These are phyloP conservation scores for Zygoascus hellenicus DNA, from an alignment of 1,139 yeast genomes.

Conservation along the genomic window DNA sequence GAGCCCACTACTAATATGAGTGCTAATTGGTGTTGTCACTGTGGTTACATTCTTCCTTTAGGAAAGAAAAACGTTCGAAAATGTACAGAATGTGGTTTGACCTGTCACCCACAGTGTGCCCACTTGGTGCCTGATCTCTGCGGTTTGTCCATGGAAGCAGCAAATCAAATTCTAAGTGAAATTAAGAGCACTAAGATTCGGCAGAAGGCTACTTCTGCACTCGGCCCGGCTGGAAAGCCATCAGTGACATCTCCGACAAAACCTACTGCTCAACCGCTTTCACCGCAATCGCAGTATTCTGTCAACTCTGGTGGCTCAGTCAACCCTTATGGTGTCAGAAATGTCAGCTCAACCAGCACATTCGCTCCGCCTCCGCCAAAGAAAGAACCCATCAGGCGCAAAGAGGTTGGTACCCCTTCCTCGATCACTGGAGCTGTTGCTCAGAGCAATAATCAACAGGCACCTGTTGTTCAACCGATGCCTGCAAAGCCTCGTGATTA, in stretches of 20 bases:
- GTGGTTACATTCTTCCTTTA: conserved; percentile 94
- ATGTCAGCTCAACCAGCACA: conserved; percentile 6
- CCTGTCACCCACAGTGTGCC: conserved; percentile 90
- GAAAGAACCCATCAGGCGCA: conserved; percentile 30
- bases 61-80: conserved; percentile 92
- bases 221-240: conserved; percentile 1
- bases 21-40: conserved; percentile 98
- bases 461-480: neutral
- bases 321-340: conserved; percentile 12
- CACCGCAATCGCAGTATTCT: conserved; percentile 10
- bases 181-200: conserved; percentile 70
- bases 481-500: conserved; percentile 2
- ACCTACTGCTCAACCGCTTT: conserved; percentile 10
- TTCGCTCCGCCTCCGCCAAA: conserved; percentile 22
- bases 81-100: conserved; percentile 90
- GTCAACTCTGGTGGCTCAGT: neutral
- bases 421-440: conserved; percentile 12
- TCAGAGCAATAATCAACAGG: neutral
- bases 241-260: conserved; percentile 1
- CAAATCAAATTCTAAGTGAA: conserved; percentile 79
- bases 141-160: conserved; percentile 98
- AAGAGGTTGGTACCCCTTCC: conserved; percentile 28
- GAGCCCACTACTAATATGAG: conserved; percentile 88
- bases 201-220: conserved; percentile 29
- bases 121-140: conserved; percentile 96